Conservation (phyloP, 2,329 filamentous ascomycete genomes). For the Cordyceps javanica region DNA sequence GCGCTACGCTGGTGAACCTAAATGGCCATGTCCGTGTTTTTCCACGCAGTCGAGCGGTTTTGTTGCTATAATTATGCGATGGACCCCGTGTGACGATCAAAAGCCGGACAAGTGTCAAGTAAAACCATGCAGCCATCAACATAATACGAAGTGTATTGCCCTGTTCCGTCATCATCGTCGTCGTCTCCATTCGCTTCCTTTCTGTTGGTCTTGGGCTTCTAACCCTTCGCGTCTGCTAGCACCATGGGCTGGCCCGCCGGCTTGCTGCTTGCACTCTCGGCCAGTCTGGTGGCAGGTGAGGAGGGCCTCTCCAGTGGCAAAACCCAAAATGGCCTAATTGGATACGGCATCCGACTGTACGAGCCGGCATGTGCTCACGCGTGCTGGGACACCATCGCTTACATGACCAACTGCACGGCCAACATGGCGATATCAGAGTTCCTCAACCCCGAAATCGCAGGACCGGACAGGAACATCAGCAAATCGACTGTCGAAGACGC, state of each 20-base stretch:
- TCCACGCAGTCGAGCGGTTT: not conserved
- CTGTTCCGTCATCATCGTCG: not conserved
- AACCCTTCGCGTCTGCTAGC: not conserved
- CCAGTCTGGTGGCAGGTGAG: not conserved
- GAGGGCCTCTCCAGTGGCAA: not conserved
- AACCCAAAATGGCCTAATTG: constrained; percentile 18
- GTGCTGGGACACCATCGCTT: constrained; percentile 35
- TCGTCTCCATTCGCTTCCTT: not conserved
- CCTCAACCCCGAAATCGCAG: constrained; percentile 2
- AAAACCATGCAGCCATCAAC: not conserved
- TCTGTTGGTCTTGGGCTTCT: not conserved
- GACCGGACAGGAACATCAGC: not conserved
- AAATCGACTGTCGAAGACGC: not conserved
- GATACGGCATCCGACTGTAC: constrained; percentile 43
- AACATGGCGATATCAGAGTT: constrained; percentile 7
- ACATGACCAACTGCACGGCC: constrained; percentile 5
- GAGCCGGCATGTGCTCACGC: constrained; percentile 61
- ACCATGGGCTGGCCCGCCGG: not conserved
- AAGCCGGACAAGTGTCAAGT: not conserved
- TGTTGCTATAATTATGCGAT: not conserved
- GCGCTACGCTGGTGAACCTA: not conserved
- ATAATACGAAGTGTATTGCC: not conserved
- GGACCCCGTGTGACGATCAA: not conserved
- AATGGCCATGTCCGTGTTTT: not conserved
- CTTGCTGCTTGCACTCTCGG: not conserved